Evolutionary conservation across 192 early-diverging fungal species (phyloP).

Genomic region (Funneliformis mosseae): DNA sequence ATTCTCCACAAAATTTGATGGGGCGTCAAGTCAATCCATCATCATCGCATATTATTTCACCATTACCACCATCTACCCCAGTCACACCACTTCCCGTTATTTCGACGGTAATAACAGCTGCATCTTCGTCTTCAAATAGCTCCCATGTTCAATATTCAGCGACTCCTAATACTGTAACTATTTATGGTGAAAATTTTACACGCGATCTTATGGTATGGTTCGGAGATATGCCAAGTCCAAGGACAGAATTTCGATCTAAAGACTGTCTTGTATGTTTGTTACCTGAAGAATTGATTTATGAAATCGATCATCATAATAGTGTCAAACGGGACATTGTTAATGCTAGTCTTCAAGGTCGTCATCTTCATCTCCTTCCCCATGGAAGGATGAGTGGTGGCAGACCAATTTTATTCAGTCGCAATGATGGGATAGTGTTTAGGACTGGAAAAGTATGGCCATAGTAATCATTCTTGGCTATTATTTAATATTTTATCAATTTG

Average conservation of each 20-base stretch:
- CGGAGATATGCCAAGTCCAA: slow-evolving; percentile 59
- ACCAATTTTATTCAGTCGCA: slow-evolving; percentile 43
- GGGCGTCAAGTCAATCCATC: slow-evolving; percentile 19
- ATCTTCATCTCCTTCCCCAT: background rate
- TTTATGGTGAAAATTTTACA: slow-evolving; percentile 72
- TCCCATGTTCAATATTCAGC: slow-evolving; percentile 14
- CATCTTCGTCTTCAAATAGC: slow-evolving; percentile 29
- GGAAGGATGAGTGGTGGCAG: slow-evolving; percentile 13
- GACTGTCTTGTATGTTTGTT: slow-evolving; percentile 50
- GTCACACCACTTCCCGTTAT: slow-evolving; percentile 24
- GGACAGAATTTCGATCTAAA: slow-evolving; percentile 50
- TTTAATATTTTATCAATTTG: too few relatives aligned
- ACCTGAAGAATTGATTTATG: slow-evolving; percentile 46
- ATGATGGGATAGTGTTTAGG: slow-evolving; percentile 44
- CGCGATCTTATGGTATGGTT: slow-evolving; percentile 75
- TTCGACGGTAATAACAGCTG: slow-evolving; percentile 7
- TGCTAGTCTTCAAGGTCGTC: slow-evolving; percentile 17
- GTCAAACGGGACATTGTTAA: slow-evolving; percentile 25
- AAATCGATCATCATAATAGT: slow-evolving; percentile 31
- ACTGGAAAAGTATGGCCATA: slow-evolving; percentile 42
- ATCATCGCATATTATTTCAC: slow-evolving; percentile 36
- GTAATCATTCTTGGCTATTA: background rate
- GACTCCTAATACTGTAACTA: slow-evolving; percentile 46
- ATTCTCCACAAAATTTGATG: slow-evolving; percentile 49
- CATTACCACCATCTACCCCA: slow-evolving; percentile 1